These are phyloP conservation scores for Echeveria elegans DNA, from an alignment of 164 flowering plant species.

Conservation along the genomic window DNA sequence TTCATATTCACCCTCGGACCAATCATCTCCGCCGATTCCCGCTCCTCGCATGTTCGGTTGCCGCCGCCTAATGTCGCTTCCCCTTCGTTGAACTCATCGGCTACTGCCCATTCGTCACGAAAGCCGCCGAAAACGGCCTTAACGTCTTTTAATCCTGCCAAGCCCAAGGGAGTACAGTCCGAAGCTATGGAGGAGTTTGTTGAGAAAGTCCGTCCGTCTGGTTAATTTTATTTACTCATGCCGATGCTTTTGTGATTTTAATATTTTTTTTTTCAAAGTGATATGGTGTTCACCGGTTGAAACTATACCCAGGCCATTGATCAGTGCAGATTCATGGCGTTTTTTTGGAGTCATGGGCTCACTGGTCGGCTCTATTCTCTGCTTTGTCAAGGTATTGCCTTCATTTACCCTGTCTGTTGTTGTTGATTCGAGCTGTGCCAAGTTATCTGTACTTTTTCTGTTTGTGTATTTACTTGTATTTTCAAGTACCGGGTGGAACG, in stretches of 20 bases:
- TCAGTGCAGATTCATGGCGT: conserved; percentile 53
- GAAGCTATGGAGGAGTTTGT: conserved; percentile 5
- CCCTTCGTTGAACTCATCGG: background rate
- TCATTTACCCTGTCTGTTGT: too few species aligned
- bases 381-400: conserved; percentile 51
- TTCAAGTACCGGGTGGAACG: too few species aligned
- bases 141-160: background rate
- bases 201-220: background rate
- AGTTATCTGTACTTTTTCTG: too few species aligned
- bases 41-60: background rate
- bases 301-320: conserved; percentile 65
- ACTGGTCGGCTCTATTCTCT: conserved; percentile 59
- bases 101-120: background rate
- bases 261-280: background rate
- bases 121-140: background rate
- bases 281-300: conserved; percentile 12
- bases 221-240: background rate
- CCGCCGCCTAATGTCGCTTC: background rate
- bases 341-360: conserved; percentile 70
- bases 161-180: background rate
- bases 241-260: background rate
- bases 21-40: background rate
- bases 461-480: too few species aligned
- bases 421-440: too few species aligned
- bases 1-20: background rate